Conservation (phyloP, 2,329 filamentous ascomycete genomes). For the Cladosporium sp. region DNA sequence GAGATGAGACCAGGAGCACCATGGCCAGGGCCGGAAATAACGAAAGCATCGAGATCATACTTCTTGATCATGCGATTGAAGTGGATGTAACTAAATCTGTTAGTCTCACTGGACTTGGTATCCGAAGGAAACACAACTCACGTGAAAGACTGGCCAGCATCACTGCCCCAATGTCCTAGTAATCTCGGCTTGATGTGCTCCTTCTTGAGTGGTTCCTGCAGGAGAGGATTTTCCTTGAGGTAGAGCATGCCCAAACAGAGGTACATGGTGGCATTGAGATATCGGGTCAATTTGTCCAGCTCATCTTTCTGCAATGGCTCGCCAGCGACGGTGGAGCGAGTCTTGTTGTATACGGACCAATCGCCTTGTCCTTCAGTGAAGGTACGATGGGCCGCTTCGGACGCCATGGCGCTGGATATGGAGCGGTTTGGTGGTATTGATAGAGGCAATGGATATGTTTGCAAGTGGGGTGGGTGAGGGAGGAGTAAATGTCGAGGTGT, state of each 20-base stretch:
- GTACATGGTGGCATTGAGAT: conserved; percentile 70
- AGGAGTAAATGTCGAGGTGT: not conserved
- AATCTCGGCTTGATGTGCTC: conserved; percentile 70
- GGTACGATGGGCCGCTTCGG: conserved; percentile 14
- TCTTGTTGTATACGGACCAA: conserved; percentile 29
- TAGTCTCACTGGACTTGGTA: not conserved
- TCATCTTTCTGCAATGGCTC: conserved; percentile 62
- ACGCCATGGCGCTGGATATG: conserved; percentile 15
- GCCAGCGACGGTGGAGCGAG: conserved; percentile 29
- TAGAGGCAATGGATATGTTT: not conserved
- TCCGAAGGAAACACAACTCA: conserved; percentile 16
- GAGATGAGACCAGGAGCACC: conserved; percentile 72
- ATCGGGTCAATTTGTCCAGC: conserved; percentile 63
- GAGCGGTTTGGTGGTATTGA: not conserved
- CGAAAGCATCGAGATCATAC: conserved; percentile 67
- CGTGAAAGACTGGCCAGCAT: conserved; percentile 75
- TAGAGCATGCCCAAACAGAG: conserved; percentile 78
- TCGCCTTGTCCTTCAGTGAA: conserved; percentile 24
- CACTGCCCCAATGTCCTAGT: conserved; percentile 73
- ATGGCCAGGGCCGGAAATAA: conserved; percentile 72
- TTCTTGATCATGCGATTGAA: conserved; percentile 80
- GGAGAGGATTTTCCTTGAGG: conserved; percentile 66
- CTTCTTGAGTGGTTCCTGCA: conserved; percentile 62
- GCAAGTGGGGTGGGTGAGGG: no score
- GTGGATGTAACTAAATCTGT: conserved; percentile 57